phyloP scores from a whole-genome alignment of 768 basidiomycete species.

The Leccinum olivaceopallidum region DNA sequence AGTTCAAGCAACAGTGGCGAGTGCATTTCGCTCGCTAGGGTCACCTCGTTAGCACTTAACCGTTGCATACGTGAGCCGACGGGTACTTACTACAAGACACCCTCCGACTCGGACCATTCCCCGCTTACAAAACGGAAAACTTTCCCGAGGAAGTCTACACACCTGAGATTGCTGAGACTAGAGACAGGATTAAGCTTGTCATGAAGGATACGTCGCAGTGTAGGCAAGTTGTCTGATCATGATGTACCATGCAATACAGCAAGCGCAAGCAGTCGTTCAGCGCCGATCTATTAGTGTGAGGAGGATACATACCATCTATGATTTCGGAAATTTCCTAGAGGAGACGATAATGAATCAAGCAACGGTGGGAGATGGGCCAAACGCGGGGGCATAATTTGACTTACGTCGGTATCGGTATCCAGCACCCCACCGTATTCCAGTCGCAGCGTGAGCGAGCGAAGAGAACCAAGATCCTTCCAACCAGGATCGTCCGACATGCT shows the following conservation, averaged over 20 bases:
- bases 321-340: neutral
- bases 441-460: neutral
- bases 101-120: neutral
- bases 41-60: too few relatives aligned
- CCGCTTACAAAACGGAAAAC: neutral
- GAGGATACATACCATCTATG: neutral
- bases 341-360: neutral
- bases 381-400: neutral
- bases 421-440: fast-evolving
- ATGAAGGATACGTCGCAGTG: neutral
- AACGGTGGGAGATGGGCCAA: neutral
- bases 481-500: neutral
- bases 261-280: neutral
- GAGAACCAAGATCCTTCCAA: neutral
- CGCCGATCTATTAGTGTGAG: neutral
- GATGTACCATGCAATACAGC: neutral
- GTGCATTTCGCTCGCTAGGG: too few relatives aligned
- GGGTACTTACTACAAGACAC: neutral
- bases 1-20: too few relatives aligned
- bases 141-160: neutral
- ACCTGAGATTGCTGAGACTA: neutral
- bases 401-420: neutral
- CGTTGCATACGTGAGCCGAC: too few relatives aligned
- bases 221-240: neutral
- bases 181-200: neutral